These are phyloP conservation scores for Solanum medicagineum DNA, from an alignment of 257 asterid genomes.

Conservation along the genomic window DNA sequence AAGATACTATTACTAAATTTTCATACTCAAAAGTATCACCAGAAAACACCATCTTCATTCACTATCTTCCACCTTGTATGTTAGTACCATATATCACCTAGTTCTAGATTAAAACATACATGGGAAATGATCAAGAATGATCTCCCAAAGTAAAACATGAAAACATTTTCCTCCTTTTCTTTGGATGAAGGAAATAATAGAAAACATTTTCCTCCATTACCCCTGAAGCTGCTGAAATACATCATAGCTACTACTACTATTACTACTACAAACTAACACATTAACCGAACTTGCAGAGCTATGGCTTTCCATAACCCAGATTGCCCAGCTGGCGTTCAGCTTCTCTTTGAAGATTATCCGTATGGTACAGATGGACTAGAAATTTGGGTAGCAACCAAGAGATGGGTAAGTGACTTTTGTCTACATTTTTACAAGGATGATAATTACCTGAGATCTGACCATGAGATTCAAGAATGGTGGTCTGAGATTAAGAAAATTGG, in stretches of 20 bases:
- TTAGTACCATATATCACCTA: neutral
- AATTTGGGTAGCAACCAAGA: slow-evolving; percentile 34
- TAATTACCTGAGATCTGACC: slow-evolving; percentile 16
- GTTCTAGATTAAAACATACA: neutral
- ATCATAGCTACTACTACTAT: neutral
- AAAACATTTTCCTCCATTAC: neutral
- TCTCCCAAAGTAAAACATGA: neutral
- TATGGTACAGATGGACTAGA: slow-evolving; percentile 41
- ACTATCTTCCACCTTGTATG: neutral
- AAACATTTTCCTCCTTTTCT: neutral
- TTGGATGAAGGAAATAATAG: neutral
- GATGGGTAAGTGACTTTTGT: slow-evolving; percentile 32
- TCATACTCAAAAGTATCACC: neutral
- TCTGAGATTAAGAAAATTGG: slow-evolving; percentile 28
- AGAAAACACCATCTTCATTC: neutral
- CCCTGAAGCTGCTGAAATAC: neutral
- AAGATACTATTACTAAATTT: neutral
- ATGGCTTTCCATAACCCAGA: slow-evolving; percentile 23
- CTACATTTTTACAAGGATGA: slow-evolving; percentile 24
- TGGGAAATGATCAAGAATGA: neutral
- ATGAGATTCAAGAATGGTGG: slow-evolving; percentile 45
- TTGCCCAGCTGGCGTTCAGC: slow-evolving; percentile 25
- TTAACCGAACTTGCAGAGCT: slow-evolving; percentile 17
- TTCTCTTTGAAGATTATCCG: slow-evolving; percentile 40
- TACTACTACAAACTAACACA: neutral